These are phyloP conservation scores for Thymus mandschuricus DNA, from an alignment of 257 asterid genomes.

Conservation along the genomic window DNA sequence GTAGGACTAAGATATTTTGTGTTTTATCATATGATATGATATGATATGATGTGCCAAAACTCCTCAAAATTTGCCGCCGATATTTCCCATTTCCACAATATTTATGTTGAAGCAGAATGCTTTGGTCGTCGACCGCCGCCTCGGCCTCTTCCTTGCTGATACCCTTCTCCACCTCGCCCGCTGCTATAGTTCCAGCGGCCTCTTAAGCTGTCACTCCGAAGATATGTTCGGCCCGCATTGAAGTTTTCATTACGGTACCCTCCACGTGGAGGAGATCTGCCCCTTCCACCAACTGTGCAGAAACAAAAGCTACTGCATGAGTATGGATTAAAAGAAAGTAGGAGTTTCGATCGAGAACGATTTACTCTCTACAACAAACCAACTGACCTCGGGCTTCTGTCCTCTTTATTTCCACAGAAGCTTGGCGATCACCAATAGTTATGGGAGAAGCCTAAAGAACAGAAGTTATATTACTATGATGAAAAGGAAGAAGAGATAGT, in stretches of 20 bases:
- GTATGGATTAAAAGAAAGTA: conserved; percentile 8
- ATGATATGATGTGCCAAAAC: too few relatives aligned
- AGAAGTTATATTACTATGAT: conserved; percentile 13
- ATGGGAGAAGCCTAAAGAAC: conserved; percentile 70
- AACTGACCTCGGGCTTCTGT: conserved; percentile 74
- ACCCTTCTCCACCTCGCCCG: conserved; percentile 46
- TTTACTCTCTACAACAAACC: not conserved
- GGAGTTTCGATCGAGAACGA: not conserved
- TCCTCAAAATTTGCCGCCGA: conserved; percentile 38
- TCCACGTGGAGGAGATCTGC: conserved; percentile 63
- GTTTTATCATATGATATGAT: conserved; percentile 17
- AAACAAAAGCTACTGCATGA: conserved; percentile 16
- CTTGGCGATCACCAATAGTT: conserved; percentile 63
- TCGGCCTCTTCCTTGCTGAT: conserved; percentile 55
- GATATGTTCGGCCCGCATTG: conserved; percentile 53
- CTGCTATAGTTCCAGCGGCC: conserved; percentile 45
- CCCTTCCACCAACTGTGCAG: conserved; percentile 63
- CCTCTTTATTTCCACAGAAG: conserved; percentile 76
- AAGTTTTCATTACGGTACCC: conserved; percentile 65
- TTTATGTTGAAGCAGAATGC: conserved; percentile 30
- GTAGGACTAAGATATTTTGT: not conserved
- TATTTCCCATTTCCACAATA: not conserved
- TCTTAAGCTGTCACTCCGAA: conserved; percentile 62
- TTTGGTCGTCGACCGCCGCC: conserved; percentile 39
- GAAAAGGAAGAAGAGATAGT: conserved; percentile 1